phyloP scores from a whole-genome alignment of 768 basidiomycete species.

The Mycena leptocephala region DNA sequence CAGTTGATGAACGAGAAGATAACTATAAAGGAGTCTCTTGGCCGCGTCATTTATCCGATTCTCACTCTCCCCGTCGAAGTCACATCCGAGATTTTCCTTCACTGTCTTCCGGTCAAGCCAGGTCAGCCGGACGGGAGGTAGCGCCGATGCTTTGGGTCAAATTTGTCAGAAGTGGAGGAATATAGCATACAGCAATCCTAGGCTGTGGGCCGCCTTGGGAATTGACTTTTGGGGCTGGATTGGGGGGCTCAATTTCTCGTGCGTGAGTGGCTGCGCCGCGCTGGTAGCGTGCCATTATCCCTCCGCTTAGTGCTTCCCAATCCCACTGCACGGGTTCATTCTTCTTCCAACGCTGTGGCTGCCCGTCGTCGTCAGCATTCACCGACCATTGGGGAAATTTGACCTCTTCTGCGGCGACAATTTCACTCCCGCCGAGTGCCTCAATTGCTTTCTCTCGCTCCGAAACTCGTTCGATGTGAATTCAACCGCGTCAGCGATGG shows the following conservation, averaged over 20 bases:
- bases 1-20: not conserved
- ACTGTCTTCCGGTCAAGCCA: not conserved
- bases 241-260: not conserved
- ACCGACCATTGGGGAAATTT: not conserved
- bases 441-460: not conserved
- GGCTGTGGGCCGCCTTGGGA: not conserved
- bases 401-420: not conserved
- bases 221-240: conserved; percentile 38
- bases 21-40: not conserved
- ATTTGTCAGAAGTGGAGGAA: not conserved
- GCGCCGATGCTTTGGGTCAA: conserved; percentile 8
- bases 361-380: not conserved
- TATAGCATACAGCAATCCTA: not conserved
- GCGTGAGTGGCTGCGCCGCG: not conserved
- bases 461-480: not conserved
- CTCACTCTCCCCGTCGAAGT: conserved; percentile 2
- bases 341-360: not conserved
- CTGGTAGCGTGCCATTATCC: not conserved
- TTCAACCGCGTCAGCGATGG: not conserved
- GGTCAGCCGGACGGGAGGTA: not conserved
- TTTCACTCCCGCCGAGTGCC: not conserved
- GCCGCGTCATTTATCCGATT: not conserved
- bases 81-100: conserved; percentile 14
- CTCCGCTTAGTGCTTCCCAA: not conserved
- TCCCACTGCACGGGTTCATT: not conserved